Evolutionary conservation across 345 rosid genomes (phyloP).

Genomic region (Sapria himalayana): DNA sequence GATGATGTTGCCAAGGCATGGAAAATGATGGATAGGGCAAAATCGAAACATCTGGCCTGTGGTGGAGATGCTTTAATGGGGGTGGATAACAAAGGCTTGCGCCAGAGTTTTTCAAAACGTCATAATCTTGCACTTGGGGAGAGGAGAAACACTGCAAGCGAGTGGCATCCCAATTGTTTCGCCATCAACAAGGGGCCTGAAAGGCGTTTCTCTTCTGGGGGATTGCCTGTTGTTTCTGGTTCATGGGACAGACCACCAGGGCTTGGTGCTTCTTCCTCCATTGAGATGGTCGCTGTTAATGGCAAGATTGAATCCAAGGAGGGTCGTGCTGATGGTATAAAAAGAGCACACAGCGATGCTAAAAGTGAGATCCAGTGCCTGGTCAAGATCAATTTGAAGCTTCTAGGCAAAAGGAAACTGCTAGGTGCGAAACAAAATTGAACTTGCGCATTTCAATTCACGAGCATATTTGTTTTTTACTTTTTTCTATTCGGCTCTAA

Average conservation of each 20-base stretch:
- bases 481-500: too few species aligned
- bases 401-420: conserved; percentile 16
- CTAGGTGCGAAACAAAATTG: conserved; percentile 18
- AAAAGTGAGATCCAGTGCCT: conserved; percentile 33
- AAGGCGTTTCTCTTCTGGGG: conserved; percentile 3
- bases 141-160: background rate
- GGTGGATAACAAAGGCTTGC: conserved; percentile 5
- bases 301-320: conserved; percentile 5
- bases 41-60: conserved; percentile 11
- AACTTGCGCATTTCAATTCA: too few species aligned
- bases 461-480: too few species aligned
- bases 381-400: conserved; percentile 40
- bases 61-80: conserved; percentile 10
- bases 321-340: conserved; percentile 4
- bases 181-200: conserved; percentile 3
- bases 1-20: conserved; percentile 28
- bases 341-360: conserved; percentile 10
- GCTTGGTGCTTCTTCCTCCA: background rate
- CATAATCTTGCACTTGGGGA: conserved; percentile 7
- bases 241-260: conserved; percentile 4
- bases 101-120: conserved; percentile 3
- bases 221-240: conserved; percentile 7
- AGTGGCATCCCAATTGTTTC: conserved; percentile 5
- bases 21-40: conserved; percentile 42
- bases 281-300: background rate